phyloP scores from a whole-genome alignment of 1,139 yeast species.

The Citeromyces hawaiiensis region DNA sequence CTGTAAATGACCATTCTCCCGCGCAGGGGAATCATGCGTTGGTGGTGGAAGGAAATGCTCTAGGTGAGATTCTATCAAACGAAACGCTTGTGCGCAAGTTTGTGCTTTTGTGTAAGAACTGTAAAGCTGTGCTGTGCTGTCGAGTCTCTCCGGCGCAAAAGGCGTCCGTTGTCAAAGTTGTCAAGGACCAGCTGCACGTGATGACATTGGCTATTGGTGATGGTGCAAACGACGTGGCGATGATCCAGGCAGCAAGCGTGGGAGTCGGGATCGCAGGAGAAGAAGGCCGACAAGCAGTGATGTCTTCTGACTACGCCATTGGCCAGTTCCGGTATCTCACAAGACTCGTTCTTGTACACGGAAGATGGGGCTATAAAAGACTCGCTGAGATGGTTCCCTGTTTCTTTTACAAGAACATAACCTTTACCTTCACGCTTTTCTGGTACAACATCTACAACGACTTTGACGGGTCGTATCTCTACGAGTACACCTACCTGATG shows the following conservation, averaged over 20 bases:
- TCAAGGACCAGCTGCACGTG: slow-evolving; percentile 65
- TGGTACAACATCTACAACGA: slow-evolving; percentile 85
- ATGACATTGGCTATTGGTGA: slow-evolving; percentile 95
- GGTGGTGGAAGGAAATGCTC: slow-evolving; percentile 86
- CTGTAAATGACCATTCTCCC: slow-evolving; percentile 60
- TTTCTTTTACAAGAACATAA: slow-evolving; percentile 85
- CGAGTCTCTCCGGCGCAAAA: slow-evolving; percentile 96
- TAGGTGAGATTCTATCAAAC: slow-evolving; percentile 48
- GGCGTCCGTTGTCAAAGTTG: slow-evolving; percentile 89
- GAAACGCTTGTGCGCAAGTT: slow-evolving; percentile 54
- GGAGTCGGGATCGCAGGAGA: slow-evolving; percentile 98
- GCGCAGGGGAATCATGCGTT: slow-evolving; percentile 74
- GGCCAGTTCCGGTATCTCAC: slow-evolving; percentile 87
- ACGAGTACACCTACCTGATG: slow-evolving; percentile 86
- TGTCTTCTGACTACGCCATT: slow-evolving; percentile 94
- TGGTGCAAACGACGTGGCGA: slow-evolving; percentile 97
- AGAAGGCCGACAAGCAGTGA: slow-evolving; percentile 96
- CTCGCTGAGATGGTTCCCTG: slow-evolving; percentile 90
- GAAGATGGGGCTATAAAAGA: slow-evolving; percentile 91
- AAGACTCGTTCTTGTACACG: slow-evolving; percentile 75
- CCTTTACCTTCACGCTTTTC: slow-evolving; percentile 76
- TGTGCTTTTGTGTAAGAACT: slow-evolving; percentile 77
- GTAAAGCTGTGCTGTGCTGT: slow-evolving; percentile 89
- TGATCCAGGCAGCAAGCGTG: slow-evolving; percentile 97
- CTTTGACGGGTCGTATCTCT: slow-evolving; percentile 86